Evolutionary conservation across 306 rosid species (phyloP).

Genomic region (Lathyrus tuberosus): DNA sequence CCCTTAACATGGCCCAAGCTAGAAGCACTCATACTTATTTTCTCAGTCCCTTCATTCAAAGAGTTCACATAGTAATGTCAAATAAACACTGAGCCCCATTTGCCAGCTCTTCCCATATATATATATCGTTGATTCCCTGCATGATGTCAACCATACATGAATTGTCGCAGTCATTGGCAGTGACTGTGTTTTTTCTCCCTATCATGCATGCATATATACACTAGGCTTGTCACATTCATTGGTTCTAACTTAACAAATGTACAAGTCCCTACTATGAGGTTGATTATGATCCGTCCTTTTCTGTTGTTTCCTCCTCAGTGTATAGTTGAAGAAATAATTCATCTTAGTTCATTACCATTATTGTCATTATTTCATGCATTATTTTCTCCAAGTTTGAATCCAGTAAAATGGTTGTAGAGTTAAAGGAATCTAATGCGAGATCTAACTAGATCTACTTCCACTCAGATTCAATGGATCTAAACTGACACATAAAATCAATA

Average conservation of each 20-base stretch:
- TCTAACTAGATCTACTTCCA: neutral
- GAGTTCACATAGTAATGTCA: constrained; percentile 28
- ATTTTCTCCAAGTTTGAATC: neutral
- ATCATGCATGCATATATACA: constrained; percentile 42
- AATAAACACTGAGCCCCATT: constrained; percentile 24
- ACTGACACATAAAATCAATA: no score
- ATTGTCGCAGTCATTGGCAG: constrained; percentile 34
- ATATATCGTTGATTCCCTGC: neutral
- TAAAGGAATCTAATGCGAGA: neutral
- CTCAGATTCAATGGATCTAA: no score
- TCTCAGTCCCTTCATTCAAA: neutral
- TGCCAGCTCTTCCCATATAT: constrained; percentile 31
- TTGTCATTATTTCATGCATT: constrained; percentile 13
- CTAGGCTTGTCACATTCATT: constrained; percentile 38
- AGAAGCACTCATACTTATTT: neutral
- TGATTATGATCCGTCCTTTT: constrained; percentile 42
- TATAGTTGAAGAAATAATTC: neutral
- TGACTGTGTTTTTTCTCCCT: neutral
- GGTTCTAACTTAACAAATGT: constrained; percentile 33
- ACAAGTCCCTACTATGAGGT: constrained; percentile 24
- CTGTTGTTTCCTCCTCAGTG: constrained; percentile 9
- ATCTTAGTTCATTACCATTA: constrained; percentile 12
- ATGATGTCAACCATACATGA: constrained; percentile 5
- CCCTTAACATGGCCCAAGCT: neutral
- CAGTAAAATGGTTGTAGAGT: no score